Evolutionary conservation across 2,329 filamentous ascomycete genomes (phyloP).

Genomic region (Aspergillus aculeatinus): DNA sequence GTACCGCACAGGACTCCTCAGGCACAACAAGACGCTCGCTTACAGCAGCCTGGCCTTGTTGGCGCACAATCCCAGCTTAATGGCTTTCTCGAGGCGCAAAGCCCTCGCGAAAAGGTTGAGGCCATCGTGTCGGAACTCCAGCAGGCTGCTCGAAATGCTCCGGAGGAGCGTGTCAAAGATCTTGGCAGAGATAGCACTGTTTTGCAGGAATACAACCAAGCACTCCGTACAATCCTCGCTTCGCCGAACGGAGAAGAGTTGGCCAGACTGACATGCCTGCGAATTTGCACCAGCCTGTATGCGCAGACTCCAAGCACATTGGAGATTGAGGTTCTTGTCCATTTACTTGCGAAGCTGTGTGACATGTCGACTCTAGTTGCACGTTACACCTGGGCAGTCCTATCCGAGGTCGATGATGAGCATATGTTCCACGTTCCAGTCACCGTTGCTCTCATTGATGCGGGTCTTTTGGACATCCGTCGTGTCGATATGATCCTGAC

Average conservation of each 20-base stretch:
- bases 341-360: slow-evolving; percentile 62
- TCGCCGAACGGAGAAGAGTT: slow-evolving; percentile 58
- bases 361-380: slow-evolving; percentile 59
- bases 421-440: slow-evolving; percentile 63
- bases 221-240: slow-evolving; percentile 54
- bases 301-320: slow-evolving; percentile 54
- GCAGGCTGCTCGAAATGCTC: slow-evolving; percentile 55
- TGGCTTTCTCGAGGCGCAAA: slow-evolving; percentile 59
- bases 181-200: slow-evolving; percentile 55
- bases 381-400: slow-evolving; percentile 50
- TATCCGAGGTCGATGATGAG: slow-evolving; percentile 56
- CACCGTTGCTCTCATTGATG: slow-evolving; percentile 60
- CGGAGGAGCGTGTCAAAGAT: slow-evolving; percentile 59
- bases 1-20: slow-evolving; percentile 59
- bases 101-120: slow-evolving; percentile 54
- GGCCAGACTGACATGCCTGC: slow-evolving; percentile 56
- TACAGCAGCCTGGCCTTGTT: slow-evolving; percentile 40
- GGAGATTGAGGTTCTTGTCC: slow-evolving; percentile 63
- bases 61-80: slow-evolving; percentile 54
- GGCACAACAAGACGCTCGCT: slow-evolving; percentile 46
- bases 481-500: slow-evolving; percentile 71
- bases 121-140: slow-evolving; percentile 58
- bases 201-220: slow-evolving; percentile 59
- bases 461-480: slow-evolving; percentile 60
- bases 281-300: slow-evolving; percentile 58